Percentiles rank a stretch among this genome's conserved stretches.
Conservation (phyloP, 495 filamentous ascomycete genomes). For the Lasiosphaeriaceae sp. region DNA sequence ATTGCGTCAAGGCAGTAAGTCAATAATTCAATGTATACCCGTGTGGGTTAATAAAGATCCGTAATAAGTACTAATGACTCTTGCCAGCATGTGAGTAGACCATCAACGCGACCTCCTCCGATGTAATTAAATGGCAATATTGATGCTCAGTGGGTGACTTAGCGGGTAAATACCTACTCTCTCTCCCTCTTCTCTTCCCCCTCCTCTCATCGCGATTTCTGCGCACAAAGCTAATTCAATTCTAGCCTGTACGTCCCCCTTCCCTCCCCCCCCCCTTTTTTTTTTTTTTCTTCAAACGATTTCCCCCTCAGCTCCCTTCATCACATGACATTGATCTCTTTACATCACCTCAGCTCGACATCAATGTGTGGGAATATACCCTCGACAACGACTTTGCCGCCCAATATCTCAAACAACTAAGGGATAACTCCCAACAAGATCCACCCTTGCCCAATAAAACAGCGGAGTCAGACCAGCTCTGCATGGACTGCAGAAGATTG, state of each 20-base stretch:
- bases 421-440: not conserved
- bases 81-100: not conserved
- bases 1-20: not conserved
- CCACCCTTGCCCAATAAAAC: not conserved
- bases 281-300: no score
- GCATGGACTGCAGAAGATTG: not conserved
- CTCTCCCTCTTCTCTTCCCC: not conserved
- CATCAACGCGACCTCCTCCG: not conserved
- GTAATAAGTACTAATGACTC: not conserved
- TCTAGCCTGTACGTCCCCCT: not conserved
- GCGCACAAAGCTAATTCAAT: not conserved
- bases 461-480: not conserved
- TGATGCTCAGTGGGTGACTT: no score
- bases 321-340: not conserved
- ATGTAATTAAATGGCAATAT: no score
- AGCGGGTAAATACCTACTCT: not conserved
- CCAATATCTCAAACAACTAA: not conserved
- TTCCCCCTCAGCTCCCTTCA: no score
- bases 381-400: slow-evolving; percentile 4
- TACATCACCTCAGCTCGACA: not conserved
- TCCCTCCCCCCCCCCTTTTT: no score
- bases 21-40: no score
- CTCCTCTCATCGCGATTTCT: no score
- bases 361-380: not conserved
- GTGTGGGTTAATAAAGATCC: no score